A percentile compares a stretch with the other conserved stretches of the same genome.
phyloP scores from a whole-genome alignment of 768 basidiomycete genomes.

The Chiua virens region DNA sequence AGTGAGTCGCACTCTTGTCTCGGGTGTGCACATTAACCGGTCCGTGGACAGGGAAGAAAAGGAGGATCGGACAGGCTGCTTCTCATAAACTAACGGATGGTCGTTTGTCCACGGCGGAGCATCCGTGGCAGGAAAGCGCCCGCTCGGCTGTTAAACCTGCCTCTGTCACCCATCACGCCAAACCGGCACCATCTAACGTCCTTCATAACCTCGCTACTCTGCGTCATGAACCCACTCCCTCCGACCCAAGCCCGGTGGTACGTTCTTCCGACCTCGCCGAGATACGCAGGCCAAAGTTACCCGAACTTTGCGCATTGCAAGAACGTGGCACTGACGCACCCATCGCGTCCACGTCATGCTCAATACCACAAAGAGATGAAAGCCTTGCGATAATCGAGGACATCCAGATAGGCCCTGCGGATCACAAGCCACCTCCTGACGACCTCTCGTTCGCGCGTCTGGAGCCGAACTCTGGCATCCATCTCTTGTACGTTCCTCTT shows the following conservation, averaged over 20 bases:
- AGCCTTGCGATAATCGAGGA: conserved; percentile 72
- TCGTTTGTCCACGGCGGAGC: conserved; percentile 7
- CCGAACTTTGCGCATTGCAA: conserved; percentile 6
- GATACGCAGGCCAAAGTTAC: conserved; percentile 13
- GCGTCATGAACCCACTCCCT: conserved; percentile 18
- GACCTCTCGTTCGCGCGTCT: conserved; percentile 76
- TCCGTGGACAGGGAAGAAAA: conserved; percentile 37
- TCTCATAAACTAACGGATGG: conserved; percentile 15
- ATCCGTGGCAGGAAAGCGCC: conserved; percentile 15
- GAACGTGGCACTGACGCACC: conserved; percentile 7
- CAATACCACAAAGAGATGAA: conserved; percentile 47
- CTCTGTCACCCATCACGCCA: conserved; percentile 14
- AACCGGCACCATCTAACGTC: conserved; percentile 52
- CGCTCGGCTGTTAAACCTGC: conserved; percentile 5
- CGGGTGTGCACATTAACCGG: background rate
- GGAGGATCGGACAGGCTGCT: conserved; percentile 40
- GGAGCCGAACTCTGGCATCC: conserved; percentile 91
- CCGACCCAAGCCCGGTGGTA: conserved; percentile 27
- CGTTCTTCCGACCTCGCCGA: conserved; percentile 28
- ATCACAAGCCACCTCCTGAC: conserved; percentile 67
- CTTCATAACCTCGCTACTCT: conserved; percentile 50
- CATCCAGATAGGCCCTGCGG: conserved; percentile 72
- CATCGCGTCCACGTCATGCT: conserved; percentile 3
- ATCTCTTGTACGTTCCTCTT: conserved; percentile 61
- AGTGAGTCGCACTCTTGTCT: conserved; percentile 43